These are phyloP conservation scores for Aquanectria penicillioides DNA, from an alignment of 2,329 filamentous ascomycete species.

Conservation along the genomic window DNA sequence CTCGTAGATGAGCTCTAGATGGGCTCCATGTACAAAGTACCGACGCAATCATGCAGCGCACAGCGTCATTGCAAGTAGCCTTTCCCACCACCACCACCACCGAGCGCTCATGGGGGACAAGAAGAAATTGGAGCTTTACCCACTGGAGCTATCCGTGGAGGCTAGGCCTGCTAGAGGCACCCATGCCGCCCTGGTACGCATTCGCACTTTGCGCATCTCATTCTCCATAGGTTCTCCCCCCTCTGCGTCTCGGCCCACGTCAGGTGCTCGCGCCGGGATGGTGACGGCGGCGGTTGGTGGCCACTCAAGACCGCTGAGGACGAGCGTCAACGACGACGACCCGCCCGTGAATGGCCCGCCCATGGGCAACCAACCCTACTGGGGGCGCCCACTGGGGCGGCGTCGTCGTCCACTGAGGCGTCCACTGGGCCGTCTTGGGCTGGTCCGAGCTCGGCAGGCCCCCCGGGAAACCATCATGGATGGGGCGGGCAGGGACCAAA, in stretches of 20 bases:
- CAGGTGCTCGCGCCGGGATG: constrained; percentile 3
- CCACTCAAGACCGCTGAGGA: constrained; percentile 11
- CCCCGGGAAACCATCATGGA: constrained; percentile 32
- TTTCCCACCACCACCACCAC: too few species aligned
- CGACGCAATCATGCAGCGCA: too few species aligned
- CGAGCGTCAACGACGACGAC: neutral
- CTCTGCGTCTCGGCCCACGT: constrained; percentile 11
- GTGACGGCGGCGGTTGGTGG: neutral
- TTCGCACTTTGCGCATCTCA: too few species aligned
- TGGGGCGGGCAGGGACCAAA: constrained; percentile 30
- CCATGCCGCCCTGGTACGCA: too few species aligned
- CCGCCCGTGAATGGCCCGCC: neutral
- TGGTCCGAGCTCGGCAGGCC: constrained; percentile 29
- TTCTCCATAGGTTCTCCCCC: neutral
- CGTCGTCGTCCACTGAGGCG: constrained; percentile 4
- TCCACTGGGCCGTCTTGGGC: neutral
- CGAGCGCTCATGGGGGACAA: too few species aligned
- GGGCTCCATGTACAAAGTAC: too few species aligned
- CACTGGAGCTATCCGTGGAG: neutral
- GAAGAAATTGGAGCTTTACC: neutral
- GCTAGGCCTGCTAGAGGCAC: neutral
- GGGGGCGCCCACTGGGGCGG: neutral
- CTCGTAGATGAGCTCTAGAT: too few species aligned
- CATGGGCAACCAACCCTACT: too few species aligned
- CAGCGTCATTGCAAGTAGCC: too few species aligned